Percentiles rank a stretch among this genome's conserved stretches.
Evolutionary conservation across 1,284 basidiomycete species (phyloP).

Genomic region (Ustilago shanxiensis): DNA sequence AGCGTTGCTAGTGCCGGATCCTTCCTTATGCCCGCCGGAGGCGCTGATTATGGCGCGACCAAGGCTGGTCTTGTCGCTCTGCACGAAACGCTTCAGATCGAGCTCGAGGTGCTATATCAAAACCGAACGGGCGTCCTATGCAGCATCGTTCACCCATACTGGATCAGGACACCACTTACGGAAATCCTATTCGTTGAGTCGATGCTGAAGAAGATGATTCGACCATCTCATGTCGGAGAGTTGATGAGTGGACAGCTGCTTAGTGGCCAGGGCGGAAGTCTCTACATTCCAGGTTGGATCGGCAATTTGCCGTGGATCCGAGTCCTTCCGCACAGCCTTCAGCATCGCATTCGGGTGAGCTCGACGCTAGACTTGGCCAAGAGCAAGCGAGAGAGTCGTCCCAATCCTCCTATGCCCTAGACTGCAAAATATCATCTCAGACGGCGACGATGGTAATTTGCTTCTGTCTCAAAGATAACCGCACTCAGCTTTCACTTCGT

Average conservation of each 20-base stretch:
- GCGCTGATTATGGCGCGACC: slow-evolving; percentile 60
- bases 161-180: slow-evolving; percentile 24
- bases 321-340: slow-evolving; percentile 25
- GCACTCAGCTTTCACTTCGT: background rate
- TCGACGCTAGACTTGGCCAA: slow-evolving; percentile 25
- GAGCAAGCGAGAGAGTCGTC: slow-evolving; percentile 10
- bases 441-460: no score
- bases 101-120: slow-evolving; percentile 60
- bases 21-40: slow-evolving; percentile 62
- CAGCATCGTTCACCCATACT: slow-evolving; percentile 39
- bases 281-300: slow-evolving; percentile 45
- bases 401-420: background rate
- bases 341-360: slow-evolving; percentile 23
- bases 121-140: slow-evolving; percentile 47
- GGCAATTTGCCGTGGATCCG: slow-evolving; percentile 30
- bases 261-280: slow-evolving; percentile 36
- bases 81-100: slow-evolving; percentile 62
- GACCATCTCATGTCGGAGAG: slow-evolving; percentile 14
- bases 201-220: slow-evolving; percentile 29
- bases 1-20: slow-evolving; percentile 57
- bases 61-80: slow-evolving; percentile 64
- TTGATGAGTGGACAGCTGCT: slow-evolving; percentile 37
- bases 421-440: no score
- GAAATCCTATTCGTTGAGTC: slow-evolving; percentile 13
- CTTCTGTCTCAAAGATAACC: no score